Evolutionary conservation across 768 basidiomycete genomes (phyloP), one percentile per base, ranked within the genome.

Genomic region (Suillus cothurnatus): DNA sequence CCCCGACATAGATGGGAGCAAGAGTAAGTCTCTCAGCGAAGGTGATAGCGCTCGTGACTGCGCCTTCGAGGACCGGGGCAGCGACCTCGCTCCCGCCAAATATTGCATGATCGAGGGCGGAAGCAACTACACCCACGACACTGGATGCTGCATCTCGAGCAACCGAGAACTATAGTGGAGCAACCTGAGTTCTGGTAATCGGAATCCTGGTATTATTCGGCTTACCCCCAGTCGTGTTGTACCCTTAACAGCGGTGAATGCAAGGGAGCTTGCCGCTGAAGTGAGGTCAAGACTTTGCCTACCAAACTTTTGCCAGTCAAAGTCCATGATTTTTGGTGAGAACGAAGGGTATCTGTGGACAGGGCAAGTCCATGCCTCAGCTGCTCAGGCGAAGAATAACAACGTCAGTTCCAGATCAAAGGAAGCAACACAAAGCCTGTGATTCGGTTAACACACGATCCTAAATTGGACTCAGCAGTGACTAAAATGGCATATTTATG

Each of bases 21-120:
- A 94, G 86, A 4, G 89, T 87, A 61, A 92, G 77, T 59, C 86
- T 84, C 74, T 94, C 93, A 3, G 88, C 86, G 34, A 91, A 79
- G 49, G 86, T 84, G 61, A 94, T 78, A 34, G 82, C 88, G 23
- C 83, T 82, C 17, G 86, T 80, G 38, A 92, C 83, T 14, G 88
- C 87, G 60, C 81, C 81, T 32, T 85, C 84, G 9, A 91, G 73
- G 43, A 86, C 77, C 17, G 85, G 85, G 11, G 86, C 83, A 11
- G 89, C 84, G 55, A 90, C 83, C 39, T 83, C 77, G 47, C 75
- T 78, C 53, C 89, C 86, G 64, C 88, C 87, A 67, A 91, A 89
- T 63, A 92, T 71, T n/a, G 86, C 81, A 72, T 86, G 79, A 74
- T 93, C 91, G 58, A 92, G 80, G 45, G 82, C 81, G 28, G 84